Conservation (phyloP, 2,329 filamentous ascomycete genomes). For the Colletotrichum costaricense region DNA sequence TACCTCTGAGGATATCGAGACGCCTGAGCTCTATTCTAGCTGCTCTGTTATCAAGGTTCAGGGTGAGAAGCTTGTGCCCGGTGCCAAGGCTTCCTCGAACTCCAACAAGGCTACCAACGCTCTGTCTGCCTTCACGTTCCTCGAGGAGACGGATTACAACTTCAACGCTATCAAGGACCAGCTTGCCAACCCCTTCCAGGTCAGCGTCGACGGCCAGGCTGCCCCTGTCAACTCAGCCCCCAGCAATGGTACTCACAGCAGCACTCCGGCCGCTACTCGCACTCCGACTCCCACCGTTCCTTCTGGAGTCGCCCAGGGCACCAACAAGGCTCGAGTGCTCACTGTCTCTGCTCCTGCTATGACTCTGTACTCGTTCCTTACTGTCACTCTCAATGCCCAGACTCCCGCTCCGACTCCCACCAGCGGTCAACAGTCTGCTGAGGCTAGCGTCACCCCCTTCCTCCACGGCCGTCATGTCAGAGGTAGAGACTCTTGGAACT, state of each 20-base stretch:
- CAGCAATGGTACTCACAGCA: constrained; percentile 38
- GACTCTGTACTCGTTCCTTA: constrained; percentile 41
- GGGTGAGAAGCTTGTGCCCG: constrained; percentile 27
- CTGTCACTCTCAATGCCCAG: constrained; percentile 50
- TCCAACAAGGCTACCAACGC: constrained; percentile 33
- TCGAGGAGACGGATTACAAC: constrained; percentile 52
- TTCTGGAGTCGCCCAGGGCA: not conserved
- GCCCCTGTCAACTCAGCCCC: constrained; percentile 20
- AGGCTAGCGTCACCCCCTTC: constrained; percentile 33
- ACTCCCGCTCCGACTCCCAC: constrained; percentile 51
- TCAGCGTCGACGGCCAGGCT: constrained; percentile 48
- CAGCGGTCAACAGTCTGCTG: constrained; percentile 43
- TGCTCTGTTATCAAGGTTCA: constrained; percentile 35
- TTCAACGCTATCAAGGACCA: constrained; percentile 57
- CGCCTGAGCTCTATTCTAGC: constrained; percentile 53
- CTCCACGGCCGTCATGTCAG: constrained; percentile 30
- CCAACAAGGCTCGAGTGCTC: constrained; percentile 21
- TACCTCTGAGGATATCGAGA: constrained; percentile 30
- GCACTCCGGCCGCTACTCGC: constrained; percentile 36
- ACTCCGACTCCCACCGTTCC: constrained; percentile 18
- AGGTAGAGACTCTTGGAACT: constrained; percentile 32
- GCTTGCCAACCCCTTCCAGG: constrained; percentile 57
- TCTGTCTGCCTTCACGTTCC: constrained; percentile 42
- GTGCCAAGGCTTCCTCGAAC: constrained; percentile 24
- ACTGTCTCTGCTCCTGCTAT: constrained; percentile 37